Evolutionary conservation across 2,329 filamentous ascomycete species (phyloP).

Genomic region (Monilinia laxa): DNA sequence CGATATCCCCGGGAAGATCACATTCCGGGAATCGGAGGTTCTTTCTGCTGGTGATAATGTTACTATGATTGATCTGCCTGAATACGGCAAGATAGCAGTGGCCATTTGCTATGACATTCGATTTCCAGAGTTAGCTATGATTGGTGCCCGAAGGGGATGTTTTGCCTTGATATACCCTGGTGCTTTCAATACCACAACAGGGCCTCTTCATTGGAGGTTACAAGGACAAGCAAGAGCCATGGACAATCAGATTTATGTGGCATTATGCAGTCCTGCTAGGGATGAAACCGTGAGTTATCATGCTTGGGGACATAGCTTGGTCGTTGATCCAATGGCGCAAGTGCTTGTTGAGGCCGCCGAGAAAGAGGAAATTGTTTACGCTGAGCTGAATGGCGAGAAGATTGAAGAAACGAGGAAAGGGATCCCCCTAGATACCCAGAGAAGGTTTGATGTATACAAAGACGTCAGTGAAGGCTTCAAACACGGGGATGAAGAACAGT

Average conservation of each 20-base stretch:
- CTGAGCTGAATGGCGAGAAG: conserved; percentile 64
- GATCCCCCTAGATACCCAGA: conserved; percentile 81
- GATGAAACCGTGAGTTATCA: conserved; percentile 77
- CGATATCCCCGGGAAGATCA: conserved; percentile 92
- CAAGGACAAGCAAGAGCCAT: conserved; percentile 79
- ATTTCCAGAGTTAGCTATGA: conserved; percentile 89
- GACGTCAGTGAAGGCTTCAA: conserved; percentile 66
- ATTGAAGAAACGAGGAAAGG: conserved; percentile 76
- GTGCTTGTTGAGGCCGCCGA: conserved; percentile 80
- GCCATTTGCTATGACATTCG: conserved; percentile 98
- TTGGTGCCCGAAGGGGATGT: conserved; percentile 80
- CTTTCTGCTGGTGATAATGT: conserved; percentile 81
- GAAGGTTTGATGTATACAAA: conserved; percentile 92
- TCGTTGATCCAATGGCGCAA: conserved; percentile 83
- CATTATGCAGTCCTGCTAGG: conserved; percentile 84
- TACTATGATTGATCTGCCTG: conserved; percentile 81
- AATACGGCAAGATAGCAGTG: conserved; percentile 82
- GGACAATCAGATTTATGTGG: conserved; percentile 94
- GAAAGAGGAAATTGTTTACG: conserved; percentile 71
- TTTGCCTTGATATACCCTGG: conserved; percentile 91
- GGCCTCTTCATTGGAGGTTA: conserved; percentile 86
- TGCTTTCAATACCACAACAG: conserved; percentile 95
- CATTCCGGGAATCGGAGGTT: conserved; percentile 86
- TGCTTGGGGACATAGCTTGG: conserved; percentile 88
- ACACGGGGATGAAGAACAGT: conserved; percentile 5